A percentile compares a stretch with the other conserved stretches of the same genome.
These are phyloP conservation scores for Malbranchea zuffiana DNA, from an alignment of 2,329 filamentous ascomycete genomes.

Conservation along the genomic window DNA sequence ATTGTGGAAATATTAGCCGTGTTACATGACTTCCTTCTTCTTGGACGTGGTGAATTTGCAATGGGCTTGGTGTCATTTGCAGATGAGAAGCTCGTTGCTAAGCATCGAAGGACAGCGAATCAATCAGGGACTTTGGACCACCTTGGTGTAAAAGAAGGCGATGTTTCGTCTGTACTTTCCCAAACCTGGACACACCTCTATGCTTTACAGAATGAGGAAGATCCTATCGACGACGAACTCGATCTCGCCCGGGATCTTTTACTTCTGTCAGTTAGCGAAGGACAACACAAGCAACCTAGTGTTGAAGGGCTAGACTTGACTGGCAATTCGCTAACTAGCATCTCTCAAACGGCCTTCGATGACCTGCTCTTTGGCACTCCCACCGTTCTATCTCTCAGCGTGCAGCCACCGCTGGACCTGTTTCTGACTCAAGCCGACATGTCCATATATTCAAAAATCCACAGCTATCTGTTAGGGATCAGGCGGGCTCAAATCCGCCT, in stretches of 20 bases:
- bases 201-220: slow-evolving; percentile 67
- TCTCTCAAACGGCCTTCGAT: slow-evolving; percentile 49
- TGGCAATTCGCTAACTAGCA: slow-evolving; percentile 23
- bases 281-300: not conserved
- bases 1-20: slow-evolving; percentile 68
- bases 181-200: slow-evolving; percentile 71
- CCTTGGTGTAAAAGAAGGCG: slow-evolving; percentile 71
- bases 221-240: slow-evolving; percentile 59
- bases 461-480: slow-evolving; percentile 76
- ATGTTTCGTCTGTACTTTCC: slow-evolving; percentile 64
- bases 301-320: slow-evolving; percentile 19
- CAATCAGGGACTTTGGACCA: slow-evolving; percentile 47
- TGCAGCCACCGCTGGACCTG: slow-evolving; percentile 75
- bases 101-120: slow-evolving; percentile 48
- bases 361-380: slow-evolving; percentile 74
- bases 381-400: slow-evolving; percentile 56
- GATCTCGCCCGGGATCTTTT: slow-evolving; percentile 73
- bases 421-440: slow-evolving; percentile 71
- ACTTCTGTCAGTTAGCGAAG: slow-evolving; percentile 38
- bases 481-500: slow-evolving; percentile 76
- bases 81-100: slow-evolving; percentile 63
- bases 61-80: slow-evolving; percentile 76
- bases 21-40: slow-evolving; percentile 74
- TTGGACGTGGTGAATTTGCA: slow-evolving; percentile 84
- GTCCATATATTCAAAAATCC: slow-evolving; percentile 69